phyloP scores from a whole-genome alignment of 352 stramenopile species.

The Pythium dissimile region DNA sequence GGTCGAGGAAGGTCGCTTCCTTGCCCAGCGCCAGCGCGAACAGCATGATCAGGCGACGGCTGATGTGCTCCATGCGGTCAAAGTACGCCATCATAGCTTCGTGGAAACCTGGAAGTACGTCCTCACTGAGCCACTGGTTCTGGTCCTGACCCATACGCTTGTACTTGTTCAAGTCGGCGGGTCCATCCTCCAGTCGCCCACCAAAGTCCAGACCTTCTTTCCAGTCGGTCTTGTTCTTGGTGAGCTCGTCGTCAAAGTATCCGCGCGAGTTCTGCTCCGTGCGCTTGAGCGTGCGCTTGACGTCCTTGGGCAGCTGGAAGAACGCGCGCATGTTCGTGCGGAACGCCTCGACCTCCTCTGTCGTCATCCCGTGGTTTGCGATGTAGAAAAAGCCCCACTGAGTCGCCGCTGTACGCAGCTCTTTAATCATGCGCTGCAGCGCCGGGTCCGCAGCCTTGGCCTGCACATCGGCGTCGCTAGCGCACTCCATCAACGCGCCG shows the following conservation, averaged over 20 bases:
- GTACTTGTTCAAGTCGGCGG: slow-evolving; percentile 31
- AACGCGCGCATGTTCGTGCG: slow-evolving; percentile 65
- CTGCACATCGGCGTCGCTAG: slow-evolving; percentile 34
- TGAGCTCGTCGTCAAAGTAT: slow-evolving; percentile 94
- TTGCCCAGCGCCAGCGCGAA: slow-evolving; percentile 61
- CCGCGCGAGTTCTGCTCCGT: slow-evolving; percentile 83
- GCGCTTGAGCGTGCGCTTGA: slow-evolving; percentile 61
- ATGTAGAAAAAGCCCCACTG: slow-evolving; percentile 94
- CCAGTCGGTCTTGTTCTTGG: slow-evolving; percentile 92
- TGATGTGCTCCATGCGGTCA: slow-evolving; percentile 48
- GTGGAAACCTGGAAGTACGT: slow-evolving; percentile 54
- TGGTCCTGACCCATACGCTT: slow-evolving; percentile 76
- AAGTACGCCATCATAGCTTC: slow-evolving; percentile 40
- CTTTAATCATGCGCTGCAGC: slow-evolving; percentile 35
- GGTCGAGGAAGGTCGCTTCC: slow-evolving; percentile 46
- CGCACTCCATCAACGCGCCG: slow-evolving; percentile 35
- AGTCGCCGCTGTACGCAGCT: slow-evolving; percentile 48
- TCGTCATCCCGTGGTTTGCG: slow-evolving; percentile 67
- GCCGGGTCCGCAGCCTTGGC: slow-evolving; percentile 1
- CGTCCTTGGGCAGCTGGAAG: slow-evolving; percentile 71
- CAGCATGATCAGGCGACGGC: slow-evolving; percentile 48
- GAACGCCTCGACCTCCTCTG: slow-evolving; percentile 64
- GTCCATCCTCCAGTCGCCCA: slow-evolving; percentile 35
- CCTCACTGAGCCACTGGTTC: slow-evolving; percentile 79
- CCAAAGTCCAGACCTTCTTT: slow-evolving; percentile 87